Conservation (phyloP, 768 basidiomycete species). For the Lactarius pseudohatsudake region DNA sequence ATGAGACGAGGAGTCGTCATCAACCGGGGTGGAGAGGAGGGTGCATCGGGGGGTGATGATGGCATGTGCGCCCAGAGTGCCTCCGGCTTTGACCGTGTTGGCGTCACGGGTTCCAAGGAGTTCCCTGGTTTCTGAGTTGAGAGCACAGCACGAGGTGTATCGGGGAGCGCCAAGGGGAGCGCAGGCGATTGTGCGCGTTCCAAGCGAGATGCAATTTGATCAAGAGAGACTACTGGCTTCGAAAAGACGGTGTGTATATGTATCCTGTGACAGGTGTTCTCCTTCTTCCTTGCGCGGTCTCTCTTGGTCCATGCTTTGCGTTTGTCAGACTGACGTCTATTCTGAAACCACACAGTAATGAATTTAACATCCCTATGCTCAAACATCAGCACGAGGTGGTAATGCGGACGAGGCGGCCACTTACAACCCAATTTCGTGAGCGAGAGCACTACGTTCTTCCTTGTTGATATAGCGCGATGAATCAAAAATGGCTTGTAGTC, state of each 20-base stretch:
- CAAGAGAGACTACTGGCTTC: slow-evolving; percentile 43
- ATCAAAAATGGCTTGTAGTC: slow-evolving; percentile 19
- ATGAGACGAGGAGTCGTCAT: slow-evolving; percentile 45
- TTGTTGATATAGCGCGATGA: slow-evolving; percentile 19
- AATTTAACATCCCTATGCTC: slow-evolving; percentile 24
- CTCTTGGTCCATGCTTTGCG: slow-evolving; percentile 29
- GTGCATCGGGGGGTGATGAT: slow-evolving; percentile 58
- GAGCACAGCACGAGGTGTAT: slow-evolving; percentile 8
- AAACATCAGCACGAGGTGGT: not conserved
- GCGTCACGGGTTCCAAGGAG: slow-evolving; percentile 11
- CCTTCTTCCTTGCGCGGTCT: slow-evolving; percentile 26
- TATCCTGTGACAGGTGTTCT: slow-evolving; percentile 16
- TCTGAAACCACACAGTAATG: slow-evolving; percentile 29
- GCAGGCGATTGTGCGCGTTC: slow-evolving; percentile 36
- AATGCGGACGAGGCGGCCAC: not conserved
- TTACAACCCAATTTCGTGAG: slow-evolving; percentile 15
- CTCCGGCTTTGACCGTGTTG: slow-evolving; percentile 13
- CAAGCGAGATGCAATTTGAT: slow-evolving; percentile 55
- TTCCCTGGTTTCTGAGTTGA: slow-evolving; percentile 26
- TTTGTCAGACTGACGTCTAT: slow-evolving; percentile 28
- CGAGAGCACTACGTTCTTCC: slow-evolving; percentile 17
- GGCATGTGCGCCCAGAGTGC: slow-evolving; percentile 47
- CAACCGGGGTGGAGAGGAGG: slow-evolving; percentile 50
- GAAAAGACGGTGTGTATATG: slow-evolving; percentile 26
- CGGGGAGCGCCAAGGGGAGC: too few species aligned